phyloP scores from a whole-genome alignment of 2,329 filamentous ascomycete genomes.

The Volutella citrinella region DNA sequence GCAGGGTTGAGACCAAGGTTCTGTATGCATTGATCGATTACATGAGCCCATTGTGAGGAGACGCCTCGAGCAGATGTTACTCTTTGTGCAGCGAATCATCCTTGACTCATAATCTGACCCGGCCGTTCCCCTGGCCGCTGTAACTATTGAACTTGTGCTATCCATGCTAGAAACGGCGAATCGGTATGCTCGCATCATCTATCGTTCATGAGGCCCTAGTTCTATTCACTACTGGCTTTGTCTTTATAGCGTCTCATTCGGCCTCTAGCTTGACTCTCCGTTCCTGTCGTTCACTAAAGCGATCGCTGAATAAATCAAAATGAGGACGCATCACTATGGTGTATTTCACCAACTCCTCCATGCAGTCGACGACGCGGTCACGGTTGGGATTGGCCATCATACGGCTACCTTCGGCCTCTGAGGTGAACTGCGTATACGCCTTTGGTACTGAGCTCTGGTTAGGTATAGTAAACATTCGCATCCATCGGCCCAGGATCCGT shows the following conservation, averaged over 20 bases:
- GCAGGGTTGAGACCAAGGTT: conserved; percentile 11
- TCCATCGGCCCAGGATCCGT: conserved; percentile 65
- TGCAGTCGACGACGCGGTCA: conserved; percentile 61
- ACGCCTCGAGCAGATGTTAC: neutral
- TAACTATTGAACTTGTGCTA: neutral
- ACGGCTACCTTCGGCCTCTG: conserved; percentile 48
- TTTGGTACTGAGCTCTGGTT: conserved; percentile 64
- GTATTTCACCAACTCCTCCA: conserved; percentile 70
- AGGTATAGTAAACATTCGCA: conserved; percentile 66
- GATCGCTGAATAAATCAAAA: conserved; percentile 58
- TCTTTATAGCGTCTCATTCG: neutral
- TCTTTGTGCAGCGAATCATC: no score
- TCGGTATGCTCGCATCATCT: no score
- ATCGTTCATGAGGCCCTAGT: no score
- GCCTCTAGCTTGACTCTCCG: conserved; percentile 16
- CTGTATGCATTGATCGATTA: conserved; percentile 11
- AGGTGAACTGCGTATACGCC: conserved; percentile 58
- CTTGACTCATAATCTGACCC: neutral
- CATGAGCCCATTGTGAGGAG: conserved; percentile 5
- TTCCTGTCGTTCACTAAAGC: conserved; percentile 58
- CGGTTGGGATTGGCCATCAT: conserved; percentile 55
- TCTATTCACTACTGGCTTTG: neutral
- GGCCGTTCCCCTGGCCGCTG: no score
- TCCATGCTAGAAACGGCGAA: neutral
- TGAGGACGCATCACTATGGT: conserved; percentile 62